Evolutionary conservation across 257 asterid genomes (phyloP).

Genomic region (Primulina eburnea): DNA sequence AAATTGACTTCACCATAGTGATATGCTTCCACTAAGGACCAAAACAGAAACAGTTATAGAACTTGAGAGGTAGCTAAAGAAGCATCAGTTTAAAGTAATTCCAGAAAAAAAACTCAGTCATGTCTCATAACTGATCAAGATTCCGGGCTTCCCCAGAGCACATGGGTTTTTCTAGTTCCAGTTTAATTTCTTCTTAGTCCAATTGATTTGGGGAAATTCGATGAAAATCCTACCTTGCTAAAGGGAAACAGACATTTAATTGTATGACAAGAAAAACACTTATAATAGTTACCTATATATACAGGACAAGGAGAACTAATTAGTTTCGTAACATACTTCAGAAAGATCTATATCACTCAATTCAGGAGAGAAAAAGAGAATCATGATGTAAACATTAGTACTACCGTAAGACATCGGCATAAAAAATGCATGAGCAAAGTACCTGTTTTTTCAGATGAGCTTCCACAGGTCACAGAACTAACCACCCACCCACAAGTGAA

Average conservation of each 20-base stretch:
- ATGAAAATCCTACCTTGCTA: not conserved
- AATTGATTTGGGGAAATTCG: not conserved
- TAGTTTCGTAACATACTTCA: not conserved
- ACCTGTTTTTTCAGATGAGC: not conserved
- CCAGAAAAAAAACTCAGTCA: not conserved
- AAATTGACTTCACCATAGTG: no score
- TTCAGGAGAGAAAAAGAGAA: not conserved
- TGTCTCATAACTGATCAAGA: not conserved
- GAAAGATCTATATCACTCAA: no score
- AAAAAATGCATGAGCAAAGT: not conserved
- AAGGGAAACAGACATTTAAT: not conserved
- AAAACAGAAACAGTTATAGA: no score
- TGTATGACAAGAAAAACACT: no score
- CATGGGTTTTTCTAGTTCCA: no score
- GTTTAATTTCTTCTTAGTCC: not conserved
- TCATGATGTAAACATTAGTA: not conserved
- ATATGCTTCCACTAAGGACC: no score
- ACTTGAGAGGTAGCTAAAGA: no score
- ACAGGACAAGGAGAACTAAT: not conserved
- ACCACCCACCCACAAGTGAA: not conserved
- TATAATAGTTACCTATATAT: no score
- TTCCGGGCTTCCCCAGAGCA: not conserved
- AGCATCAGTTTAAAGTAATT: not conserved
- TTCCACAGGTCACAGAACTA: not conserved
- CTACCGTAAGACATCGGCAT: not conserved